Evolutionary conservation across 306 rosid species (phyloP).

Genomic region (Fagus crenata): DNA sequence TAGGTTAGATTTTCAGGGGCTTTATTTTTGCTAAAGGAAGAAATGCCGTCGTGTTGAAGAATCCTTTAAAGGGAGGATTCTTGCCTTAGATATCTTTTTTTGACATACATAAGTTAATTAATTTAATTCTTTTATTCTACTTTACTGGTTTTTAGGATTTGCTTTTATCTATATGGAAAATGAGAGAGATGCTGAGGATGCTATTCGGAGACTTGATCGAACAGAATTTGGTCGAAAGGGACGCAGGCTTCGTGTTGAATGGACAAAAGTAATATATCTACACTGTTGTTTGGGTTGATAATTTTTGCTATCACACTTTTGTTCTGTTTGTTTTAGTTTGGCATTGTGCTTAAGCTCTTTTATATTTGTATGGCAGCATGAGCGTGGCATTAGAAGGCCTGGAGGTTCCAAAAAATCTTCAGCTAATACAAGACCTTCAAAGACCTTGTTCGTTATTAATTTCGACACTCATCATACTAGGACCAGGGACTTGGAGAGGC

Average conservation of each 20-base stretch:
- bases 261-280: constrained; percentile 73
- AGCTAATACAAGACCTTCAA: constrained; percentile 70
- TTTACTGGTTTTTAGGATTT: constrained; percentile 58
- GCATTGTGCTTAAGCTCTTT: not conserved
- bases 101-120: constrained; percentile 7
- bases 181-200: constrained; percentile 95
- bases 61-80: constrained; percentile 36
- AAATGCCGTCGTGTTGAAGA: constrained; percentile 35
- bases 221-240: constrained; percentile 91
- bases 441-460: constrained; percentile 90
- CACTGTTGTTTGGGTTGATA: not conserved
- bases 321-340: constrained; percentile 9
- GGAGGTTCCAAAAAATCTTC: constrained; percentile 76
- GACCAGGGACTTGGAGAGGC: constrained; percentile 96
- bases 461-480: constrained; percentile 89
- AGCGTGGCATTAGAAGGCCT: constrained; percentile 88
- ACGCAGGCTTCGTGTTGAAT: constrained; percentile 96
- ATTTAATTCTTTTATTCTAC: constrained; percentile 13
- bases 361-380: constrained; percentile 55
- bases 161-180: constrained; percentile 98
- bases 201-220: constrained; percentile 80
- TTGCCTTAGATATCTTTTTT: constrained; percentile 21
- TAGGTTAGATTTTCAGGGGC: constrained; percentile 48
- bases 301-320: not conserved
- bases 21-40: constrained; percentile 49